Evolutionary conservation across 2,329 filamentous ascomycete genomes (phyloP).

Genomic region (Colletotrichum chrysophilum): DNA sequence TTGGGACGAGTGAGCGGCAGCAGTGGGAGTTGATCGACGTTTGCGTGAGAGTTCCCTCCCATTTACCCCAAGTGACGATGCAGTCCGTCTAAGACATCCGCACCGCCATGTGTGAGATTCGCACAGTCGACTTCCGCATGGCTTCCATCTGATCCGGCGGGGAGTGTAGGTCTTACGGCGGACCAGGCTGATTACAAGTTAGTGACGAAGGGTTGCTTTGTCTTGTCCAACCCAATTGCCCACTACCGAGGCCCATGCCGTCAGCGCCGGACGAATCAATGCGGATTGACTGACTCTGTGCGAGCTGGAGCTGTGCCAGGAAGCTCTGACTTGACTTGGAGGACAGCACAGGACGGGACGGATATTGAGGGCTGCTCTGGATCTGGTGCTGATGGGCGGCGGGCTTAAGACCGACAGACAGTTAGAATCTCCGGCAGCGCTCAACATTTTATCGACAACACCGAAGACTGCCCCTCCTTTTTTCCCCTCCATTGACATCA

Average conservation of each 20-base stretch:
- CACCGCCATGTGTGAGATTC: not conserved
- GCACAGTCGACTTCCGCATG: not conserved
- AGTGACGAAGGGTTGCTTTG: not conserved
- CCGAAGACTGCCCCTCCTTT: conserved; percentile 10
- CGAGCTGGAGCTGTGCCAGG: conserved; percentile 12
- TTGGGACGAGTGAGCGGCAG: not conserved
- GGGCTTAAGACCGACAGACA: conserved; percentile 16
- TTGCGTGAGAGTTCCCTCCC: not conserved
- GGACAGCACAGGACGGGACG: not conserved
- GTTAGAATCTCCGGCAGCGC: conserved; percentile 14
- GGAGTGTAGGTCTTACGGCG: not conserved
- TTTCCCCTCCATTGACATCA: conserved; percentile 21
- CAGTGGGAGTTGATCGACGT: not conserved
- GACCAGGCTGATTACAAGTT: not conserved
- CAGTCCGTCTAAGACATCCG: not conserved
- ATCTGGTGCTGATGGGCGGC: not conserved
- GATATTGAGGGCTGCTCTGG: not conserved
- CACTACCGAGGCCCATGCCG: conserved; percentile 7
- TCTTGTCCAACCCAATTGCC: not conserved
- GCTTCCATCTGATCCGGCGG: not conserved
- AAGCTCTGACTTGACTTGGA: conserved; percentile 6
- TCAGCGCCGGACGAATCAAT: conserved; percentile 15
- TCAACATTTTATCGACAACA: conserved; percentile 19
- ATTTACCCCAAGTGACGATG: not conserved
- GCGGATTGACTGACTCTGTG: conserved; percentile 17